Percentiles rank a stretch among this genome's conserved stretches.
Evolutionary conservation across 768 basidiomycete genomes (phyloP).

Genomic region (Auriscalpium microsporum): DNA sequence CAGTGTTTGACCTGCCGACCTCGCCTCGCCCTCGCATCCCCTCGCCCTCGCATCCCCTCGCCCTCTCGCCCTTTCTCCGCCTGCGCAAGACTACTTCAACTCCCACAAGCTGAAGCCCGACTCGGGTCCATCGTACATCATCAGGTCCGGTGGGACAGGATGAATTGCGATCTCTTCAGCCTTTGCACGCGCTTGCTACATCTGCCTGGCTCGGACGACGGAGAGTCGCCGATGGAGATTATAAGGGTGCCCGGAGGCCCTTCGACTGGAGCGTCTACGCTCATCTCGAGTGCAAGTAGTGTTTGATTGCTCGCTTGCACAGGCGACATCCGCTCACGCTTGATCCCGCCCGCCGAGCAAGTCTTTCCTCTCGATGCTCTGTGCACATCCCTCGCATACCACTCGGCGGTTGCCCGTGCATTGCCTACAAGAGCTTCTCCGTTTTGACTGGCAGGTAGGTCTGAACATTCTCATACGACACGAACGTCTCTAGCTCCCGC

Average conservation of each 20-base stretch:
- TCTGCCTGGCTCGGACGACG: conserved; percentile 94
- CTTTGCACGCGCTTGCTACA: conserved; percentile 70
- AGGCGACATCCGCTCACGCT: conserved; percentile 85
- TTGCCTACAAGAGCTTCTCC: conserved; percentile 91
- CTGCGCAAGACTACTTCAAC: conserved; percentile 5
- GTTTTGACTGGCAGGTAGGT: conserved; percentile 80
- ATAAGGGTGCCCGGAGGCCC: conserved; percentile 84
- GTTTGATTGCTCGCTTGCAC: background rate
- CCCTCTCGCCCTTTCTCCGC: too few species aligned
- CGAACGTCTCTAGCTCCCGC: conserved; percentile 39
- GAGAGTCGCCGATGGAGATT: conserved; percentile 91
- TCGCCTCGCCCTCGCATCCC: conserved; percentile 14
- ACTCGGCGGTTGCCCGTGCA: conserved; percentile 70
- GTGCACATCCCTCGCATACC: conserved; percentile 66
- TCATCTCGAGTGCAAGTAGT: background rate
- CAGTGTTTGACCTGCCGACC: conserved; percentile 65
- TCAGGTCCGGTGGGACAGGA: conserved; percentile 92
- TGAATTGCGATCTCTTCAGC: conserved; percentile 87
- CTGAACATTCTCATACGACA: conserved; percentile 24
- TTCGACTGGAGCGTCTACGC: conserved; percentile 54
- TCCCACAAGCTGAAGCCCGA: conserved; percentile 5
- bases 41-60: background rate
- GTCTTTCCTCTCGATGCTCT: conserved; percentile 66
- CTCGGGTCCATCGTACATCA: conserved; percentile 41
- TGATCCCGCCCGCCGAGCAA: conserved; percentile 62